Conservation (phyloP, 768 basidiomycete genomes). For the Suillus lakei region DNA sequence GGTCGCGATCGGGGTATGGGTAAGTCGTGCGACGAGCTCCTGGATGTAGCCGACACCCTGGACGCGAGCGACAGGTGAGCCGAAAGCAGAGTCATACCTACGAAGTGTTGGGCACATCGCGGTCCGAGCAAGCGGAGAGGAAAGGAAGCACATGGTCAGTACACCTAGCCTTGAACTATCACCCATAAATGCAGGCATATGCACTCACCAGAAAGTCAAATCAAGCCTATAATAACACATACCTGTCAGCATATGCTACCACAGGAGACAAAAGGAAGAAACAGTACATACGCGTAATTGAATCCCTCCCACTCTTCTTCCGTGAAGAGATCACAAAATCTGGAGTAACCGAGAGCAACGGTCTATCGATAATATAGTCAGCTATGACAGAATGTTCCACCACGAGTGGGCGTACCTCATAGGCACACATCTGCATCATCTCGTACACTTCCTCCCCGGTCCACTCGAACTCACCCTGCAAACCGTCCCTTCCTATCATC, state of each 20-base stretch:
- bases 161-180: neutral
- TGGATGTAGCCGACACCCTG: slow-evolving; percentile 83
- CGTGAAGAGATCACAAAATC: slow-evolving; percentile 90
- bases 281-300: slow-evolving; percentile 66
- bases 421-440: slow-evolving; percentile 85
- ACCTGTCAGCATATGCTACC: neutral
- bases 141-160: neutral
- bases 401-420: slow-evolving; percentile 58
- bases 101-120: slow-evolving; percentile 7
- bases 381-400: neutral
- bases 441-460: slow-evolving; percentile 71
- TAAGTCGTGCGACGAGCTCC: slow-evolving; percentile 83
- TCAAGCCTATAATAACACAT: slow-evolving; percentile 52
- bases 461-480: slow-evolving; percentile 57
- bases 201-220: slow-evolving; percentile 58
- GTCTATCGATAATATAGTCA: slow-evolving; percentile 53
- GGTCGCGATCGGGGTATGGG: slow-evolving; percentile 67
- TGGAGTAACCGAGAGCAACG: slow-evolving; percentile 89
- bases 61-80: slow-evolving; percentile 76
- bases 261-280: slow-evolving; percentile 2
- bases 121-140: slow-evolving; percentile 21
- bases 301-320: slow-evolving; percentile 94
- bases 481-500: slow-evolving; percentile 3
- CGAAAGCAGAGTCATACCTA: slow-evolving; percentile 76
- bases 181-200: neutral